Conservation (phyloP, 768 basidiomycete genomes). For the Xerocomus brunneocitrinus region DNA sequence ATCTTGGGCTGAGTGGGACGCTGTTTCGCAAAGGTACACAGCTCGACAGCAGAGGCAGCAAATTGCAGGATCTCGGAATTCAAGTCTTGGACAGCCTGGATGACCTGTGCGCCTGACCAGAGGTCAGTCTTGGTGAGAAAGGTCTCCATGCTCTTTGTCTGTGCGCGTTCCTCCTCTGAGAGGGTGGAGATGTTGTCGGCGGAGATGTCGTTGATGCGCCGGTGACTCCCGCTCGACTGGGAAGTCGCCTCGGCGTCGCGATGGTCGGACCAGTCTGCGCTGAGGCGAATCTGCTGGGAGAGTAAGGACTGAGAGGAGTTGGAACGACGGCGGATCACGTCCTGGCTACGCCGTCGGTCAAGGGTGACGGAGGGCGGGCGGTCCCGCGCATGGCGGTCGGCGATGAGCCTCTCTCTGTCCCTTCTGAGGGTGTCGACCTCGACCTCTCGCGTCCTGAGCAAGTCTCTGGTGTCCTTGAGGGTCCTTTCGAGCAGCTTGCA, state of each 20-base stretch:
- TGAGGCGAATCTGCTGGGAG: constrained; percentile 30
- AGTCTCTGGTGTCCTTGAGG: constrained; percentile 59
- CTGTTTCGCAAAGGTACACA: constrained; percentile 48
- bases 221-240: constrained; percentile 13
- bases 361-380: constrained; percentile 21
- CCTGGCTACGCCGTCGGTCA: constrained; percentile 27
- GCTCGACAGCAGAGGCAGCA: constrained; percentile 69
- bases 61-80: constrained; percentile 81
- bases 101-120: constrained; percentile 74
- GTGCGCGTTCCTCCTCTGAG: constrained; percentile 53
- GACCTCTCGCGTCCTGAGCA: constrained; percentile 51
- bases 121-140: constrained; percentile 70
- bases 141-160: constrained; percentile 53
- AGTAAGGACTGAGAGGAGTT: constrained; percentile 29
- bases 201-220: constrained; percentile 9
- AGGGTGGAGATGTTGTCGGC: constrained; percentile 29
- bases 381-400: constrained; percentile 20
- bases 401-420: constrained; percentile 32
- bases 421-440: constrained; percentile 54
- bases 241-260: constrained; percentile 14
- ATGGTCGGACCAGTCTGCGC: constrained; percentile 31
- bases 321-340: constrained; percentile 24
- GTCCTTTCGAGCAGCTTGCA: constrained; percentile 59
- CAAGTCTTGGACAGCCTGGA: constrained; percentile 75
- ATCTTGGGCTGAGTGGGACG: constrained; percentile 38